These are phyloP conservation scores for Daldinia sp. DNA, from an alignment of 2,329 filamentous ascomycete species.

Conservation along the genomic window DNA sequence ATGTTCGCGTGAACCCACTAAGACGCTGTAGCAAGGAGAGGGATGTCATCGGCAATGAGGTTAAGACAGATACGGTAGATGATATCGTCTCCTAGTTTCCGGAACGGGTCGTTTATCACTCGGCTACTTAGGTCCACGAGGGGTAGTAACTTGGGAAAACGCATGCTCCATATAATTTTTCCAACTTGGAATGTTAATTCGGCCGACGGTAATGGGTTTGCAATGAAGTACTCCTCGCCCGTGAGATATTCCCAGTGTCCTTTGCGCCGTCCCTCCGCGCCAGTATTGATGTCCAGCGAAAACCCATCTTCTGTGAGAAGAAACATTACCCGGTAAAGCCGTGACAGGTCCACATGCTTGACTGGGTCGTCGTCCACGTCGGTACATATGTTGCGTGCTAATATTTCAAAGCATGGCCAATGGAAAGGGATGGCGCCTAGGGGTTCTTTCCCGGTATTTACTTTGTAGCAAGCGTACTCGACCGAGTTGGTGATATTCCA, in stretches of 20 bases:
- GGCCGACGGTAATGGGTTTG: constrained; percentile 6
- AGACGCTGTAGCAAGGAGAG: constrained; percentile 7
- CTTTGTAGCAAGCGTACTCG: constrained; percentile 12
- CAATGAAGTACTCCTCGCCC: constrained; percentile 24
- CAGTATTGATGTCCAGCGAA: background rate
- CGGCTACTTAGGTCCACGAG: constrained; percentile 7
- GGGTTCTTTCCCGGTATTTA: fast-evolving
- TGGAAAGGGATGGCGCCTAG: constrained; percentile 21
- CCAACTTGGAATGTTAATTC: constrained; percentile 9
- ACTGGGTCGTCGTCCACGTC: background rate
- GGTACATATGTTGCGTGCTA: constrained; percentile 8
- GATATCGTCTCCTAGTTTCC: background rate
- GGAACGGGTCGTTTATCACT: constrained; percentile 21
- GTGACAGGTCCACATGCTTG: background rate
- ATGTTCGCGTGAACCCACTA: constrained; percentile 13
- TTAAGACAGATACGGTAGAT: constrained; percentile 13
- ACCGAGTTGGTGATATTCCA: background rate
- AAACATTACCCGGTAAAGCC: background rate
- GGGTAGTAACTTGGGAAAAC: background rate
- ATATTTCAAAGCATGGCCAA: constrained; percentile 22
- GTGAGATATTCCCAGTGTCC: constrained; percentile 8
- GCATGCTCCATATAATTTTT: background rate
- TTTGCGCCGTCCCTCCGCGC: constrained; percentile 4
- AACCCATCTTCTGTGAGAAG: background rate
- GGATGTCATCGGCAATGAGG: constrained; percentile 4